These are phyloP conservation scores for Podochytrium sp. DNA, from an alignment of 192 early-diverging fungal species.

Conservation along the genomic window DNA sequence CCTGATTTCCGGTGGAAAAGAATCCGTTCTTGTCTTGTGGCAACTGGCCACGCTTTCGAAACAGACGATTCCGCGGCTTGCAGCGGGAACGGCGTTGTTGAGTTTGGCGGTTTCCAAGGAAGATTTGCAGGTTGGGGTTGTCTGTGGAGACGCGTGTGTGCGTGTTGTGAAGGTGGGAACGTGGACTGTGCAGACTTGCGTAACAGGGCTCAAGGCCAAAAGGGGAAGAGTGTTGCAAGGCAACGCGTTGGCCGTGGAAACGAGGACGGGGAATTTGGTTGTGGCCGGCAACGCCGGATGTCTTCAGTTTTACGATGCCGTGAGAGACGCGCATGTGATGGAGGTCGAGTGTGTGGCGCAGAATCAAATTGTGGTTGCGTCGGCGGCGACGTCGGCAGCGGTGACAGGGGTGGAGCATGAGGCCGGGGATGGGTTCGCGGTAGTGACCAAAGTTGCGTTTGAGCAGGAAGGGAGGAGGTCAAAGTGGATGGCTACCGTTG, in stretches of 20 bases:
- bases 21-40: constrained; percentile 81
- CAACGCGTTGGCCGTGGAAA: constrained; percentile 73
- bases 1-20: constrained; percentile 81
- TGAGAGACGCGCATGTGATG: constrained; percentile 66
- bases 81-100: constrained; percentile 62
- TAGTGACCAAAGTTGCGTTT: constrained; percentile 22
- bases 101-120: constrained; percentile 72
- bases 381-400: too few species aligned
- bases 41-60: constrained; percentile 70
- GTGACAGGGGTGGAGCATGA: constrained; percentile 50
- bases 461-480: constrained; percentile 48
- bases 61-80: constrained; percentile 71
- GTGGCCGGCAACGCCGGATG: constrained; percentile 71
- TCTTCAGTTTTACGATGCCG: constrained; percentile 75
- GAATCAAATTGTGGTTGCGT: constrained; percentile 59
- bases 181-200: constrained; percentile 60
- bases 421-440: neutral
- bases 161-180: constrained; percentile 66
- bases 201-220: constrained; percentile 78
- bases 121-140: constrained; percentile 66
- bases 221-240: constrained; percentile 40
- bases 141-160: constrained; percentile 75
- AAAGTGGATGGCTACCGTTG: constrained; percentile 83
- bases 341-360: constrained; percentile 33
- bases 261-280: constrained; percentile 70